Evolutionary conservation across 106 monocot species (phyloP), one percentile per base, ranked within the genome.

Genomic region (Dactylorhiza incarnata): DNA sequence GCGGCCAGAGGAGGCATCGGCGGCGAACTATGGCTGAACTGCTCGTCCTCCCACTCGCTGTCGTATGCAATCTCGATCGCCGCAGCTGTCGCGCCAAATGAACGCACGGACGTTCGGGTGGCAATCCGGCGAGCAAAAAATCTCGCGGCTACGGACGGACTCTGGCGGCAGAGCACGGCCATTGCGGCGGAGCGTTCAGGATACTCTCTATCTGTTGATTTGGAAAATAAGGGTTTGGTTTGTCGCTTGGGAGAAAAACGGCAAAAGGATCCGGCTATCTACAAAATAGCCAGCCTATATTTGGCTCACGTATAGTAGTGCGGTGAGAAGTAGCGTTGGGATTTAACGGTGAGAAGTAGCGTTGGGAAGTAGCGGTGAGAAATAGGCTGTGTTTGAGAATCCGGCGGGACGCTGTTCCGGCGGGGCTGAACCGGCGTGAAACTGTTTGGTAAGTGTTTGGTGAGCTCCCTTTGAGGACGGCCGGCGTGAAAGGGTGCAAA

Each of bases 1-100:
- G 78, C 71, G 12, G 13, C 76, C n/a, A 37, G 52, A 7, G 73
- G 26, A 43, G 16, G 55, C 11, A 6, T 25, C 54, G 48, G 55
- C 62, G 45, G 43, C 25, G 48, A 47, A n/a, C 48, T 19, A 15
- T 68, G 59, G 12, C 45, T n/a, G 16, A 22, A 78, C 8, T 20
- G 7, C 12, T 69, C 73, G n/a, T 78, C 78, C 5, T 82, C 78
- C 83, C 79, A 86, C 37, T 90, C 90, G 73, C 82, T 81, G 62
- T 86, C 87, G 87, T 80, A 84, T 19, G 48, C 77, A 49, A 74
- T 5, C 71, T 79, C 82, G 29, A 72, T 78, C 53, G 71, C 88
- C 19, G 83, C 80, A 8, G 87, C 85, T 3, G 83, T 79, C 3
- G 82, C 73, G 22, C 73, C 78, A 61, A 50, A 70, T 19, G 49